These are phyloP conservation scores for Fusarium hostae DNA, from an alignment of 2,329 filamentous ascomycete species.

Conservation along the genomic window DNA sequence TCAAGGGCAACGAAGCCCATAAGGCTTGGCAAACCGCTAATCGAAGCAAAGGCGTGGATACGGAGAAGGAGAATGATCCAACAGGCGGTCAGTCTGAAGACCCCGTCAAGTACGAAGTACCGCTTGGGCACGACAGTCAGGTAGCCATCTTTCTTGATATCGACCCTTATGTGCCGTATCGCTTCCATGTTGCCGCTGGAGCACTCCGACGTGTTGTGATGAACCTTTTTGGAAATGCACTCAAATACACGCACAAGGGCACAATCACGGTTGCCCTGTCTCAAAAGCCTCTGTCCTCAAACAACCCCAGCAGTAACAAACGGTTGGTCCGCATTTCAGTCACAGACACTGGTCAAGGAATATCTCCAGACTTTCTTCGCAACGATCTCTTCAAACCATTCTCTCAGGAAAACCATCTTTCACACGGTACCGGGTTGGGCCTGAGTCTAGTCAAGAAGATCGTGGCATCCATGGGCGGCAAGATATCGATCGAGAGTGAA, in stretches of 20 bases:
- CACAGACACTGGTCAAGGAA: slow-evolving; percentile 73
- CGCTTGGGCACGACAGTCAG: slow-evolving; percentile 24
- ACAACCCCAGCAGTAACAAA: neutral
- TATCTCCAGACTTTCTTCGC: slow-evolving; percentile 70
- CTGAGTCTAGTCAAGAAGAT: slow-evolving; percentile 72
- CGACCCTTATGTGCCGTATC: slow-evolving; percentile 59
- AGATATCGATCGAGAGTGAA: slow-evolving; percentile 65
- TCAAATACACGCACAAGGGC: slow-evolving; percentile 66
- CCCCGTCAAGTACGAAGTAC: slow-evolving; percentile 1
- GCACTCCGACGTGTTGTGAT: slow-evolving; percentile 65
- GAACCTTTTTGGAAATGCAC: slow-evolving; percentile 71
- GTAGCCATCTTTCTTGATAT: slow-evolving; percentile 51
- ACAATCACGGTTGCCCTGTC: slow-evolving; percentile 46
- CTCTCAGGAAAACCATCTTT: slow-evolving; percentile 69
- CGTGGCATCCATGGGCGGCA: slow-evolving; percentile 68
- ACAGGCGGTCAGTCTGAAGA: slow-evolving; percentile 1
- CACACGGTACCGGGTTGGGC: slow-evolving; percentile 71
- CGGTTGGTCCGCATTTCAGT: slow-evolving; percentile 57
- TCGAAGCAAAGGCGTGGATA: neutral
- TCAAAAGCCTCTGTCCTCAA: slow-evolving; percentile 24
- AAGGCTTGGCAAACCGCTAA: slow-evolving; percentile 25
- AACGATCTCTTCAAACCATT: slow-evolving; percentile 73
- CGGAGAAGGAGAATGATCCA: neutral
- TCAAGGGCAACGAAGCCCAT: slow-evolving; percentile 23
- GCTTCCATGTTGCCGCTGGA: slow-evolving; percentile 65